A percentile compares a stretch with the other conserved stretches of the same genome.
These are phyloP conservation scores for Hyphopichia khmerensis DNA, from an alignment of 1,139 yeast genomes.

Conservation along the genomic window DNA sequence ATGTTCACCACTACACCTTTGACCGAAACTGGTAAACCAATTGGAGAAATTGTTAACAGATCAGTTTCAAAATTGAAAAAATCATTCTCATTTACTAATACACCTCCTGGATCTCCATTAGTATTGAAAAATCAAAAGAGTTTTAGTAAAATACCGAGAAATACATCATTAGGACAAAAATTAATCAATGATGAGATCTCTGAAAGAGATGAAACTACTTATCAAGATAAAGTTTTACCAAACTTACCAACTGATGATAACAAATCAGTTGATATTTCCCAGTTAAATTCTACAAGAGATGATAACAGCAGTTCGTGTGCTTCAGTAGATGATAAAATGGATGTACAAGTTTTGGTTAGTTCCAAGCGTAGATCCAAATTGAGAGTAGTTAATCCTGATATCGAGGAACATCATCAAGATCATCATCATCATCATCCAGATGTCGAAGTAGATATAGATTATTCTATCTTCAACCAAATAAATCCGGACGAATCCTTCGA, in stretches of 20 bases:
- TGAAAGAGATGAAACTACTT: neutral
- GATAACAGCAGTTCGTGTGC: slow-evolving; percentile 23
- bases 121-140: slow-evolving; percentile 10
- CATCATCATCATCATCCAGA: slow-evolving; percentile 4
- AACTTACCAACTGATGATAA: neutral
- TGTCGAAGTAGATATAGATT: slow-evolving; percentile 12
- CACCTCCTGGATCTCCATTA: slow-evolving; percentile 14
- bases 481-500: slow-evolving; percentile 2
- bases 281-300: slow-evolving; percentile 21
- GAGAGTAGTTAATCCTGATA: slow-evolving; percentile 65
- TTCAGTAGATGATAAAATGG: slow-evolving; percentile 47
- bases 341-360: slow-evolving; percentile 73
- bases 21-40: neutral
- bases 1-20: neutral
- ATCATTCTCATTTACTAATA: slow-evolving; percentile 21
- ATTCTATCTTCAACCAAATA: slow-evolving; percentile 1
- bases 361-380: slow-evolving; percentile 65
- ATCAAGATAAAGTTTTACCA: neutral
- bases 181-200: slow-evolving; percentile 1
- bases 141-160: neutral
- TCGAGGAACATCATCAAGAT: slow-evolving; percentile 5
- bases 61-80: slow-evolving; percentile 23
- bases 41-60: slow-evolving; percentile 15
- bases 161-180: neutral
- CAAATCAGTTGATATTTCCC: slow-evolving; percentile 7